These are phyloP conservation scores for Heimioporus sp. DNA, from an alignment of 768 basidiomycete species.

Conservation along the genomic window DNA sequence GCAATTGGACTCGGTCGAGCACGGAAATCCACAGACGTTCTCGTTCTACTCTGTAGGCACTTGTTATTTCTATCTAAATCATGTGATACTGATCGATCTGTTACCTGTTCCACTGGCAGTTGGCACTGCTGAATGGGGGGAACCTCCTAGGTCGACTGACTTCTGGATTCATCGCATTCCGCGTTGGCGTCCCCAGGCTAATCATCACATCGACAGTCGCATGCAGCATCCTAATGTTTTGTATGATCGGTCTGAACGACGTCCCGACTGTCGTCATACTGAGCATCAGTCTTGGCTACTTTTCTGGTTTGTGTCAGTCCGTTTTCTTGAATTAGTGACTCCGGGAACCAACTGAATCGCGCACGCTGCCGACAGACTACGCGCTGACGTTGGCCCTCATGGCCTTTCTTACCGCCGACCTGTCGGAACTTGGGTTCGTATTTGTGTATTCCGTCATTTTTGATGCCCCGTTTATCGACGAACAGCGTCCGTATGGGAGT, in stretches of 20 bases:
- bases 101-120: constrained; percentile 21
- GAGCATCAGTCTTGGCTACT: constrained; percentile 46
- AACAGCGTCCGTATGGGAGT: constrained; percentile 31
- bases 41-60: constrained; percentile 54
- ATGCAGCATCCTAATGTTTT: constrained; percentile 40
- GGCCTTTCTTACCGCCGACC: constrained; percentile 39
- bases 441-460: neutral
- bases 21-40: constrained; percentile 43
- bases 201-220: constrained; percentile 33
- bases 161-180: constrained; percentile 41
- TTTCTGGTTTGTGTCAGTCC: constrained; percentile 40
- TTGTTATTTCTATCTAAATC: neutral
- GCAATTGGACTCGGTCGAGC: constrained; percentile 50
- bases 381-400: constrained; percentile 41
- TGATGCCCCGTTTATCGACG: neutral
- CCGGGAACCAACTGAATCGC: neutral
- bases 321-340: neutral
- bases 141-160: constrained; percentile 51
- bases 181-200: constrained; percentile 43
- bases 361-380: constrained; percentile 27
- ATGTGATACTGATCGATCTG: neutral
- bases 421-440: constrained; percentile 50
- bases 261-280: constrained; percentile 37
- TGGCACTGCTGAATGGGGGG: constrained; percentile 52
- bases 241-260: constrained; percentile 39